Percentiles rank a stretch among this genome's conserved stretches.
phyloP scores from a whole-genome alignment of 768 basidiomycete genomes.

The Suillus cothurnatus region DNA sequence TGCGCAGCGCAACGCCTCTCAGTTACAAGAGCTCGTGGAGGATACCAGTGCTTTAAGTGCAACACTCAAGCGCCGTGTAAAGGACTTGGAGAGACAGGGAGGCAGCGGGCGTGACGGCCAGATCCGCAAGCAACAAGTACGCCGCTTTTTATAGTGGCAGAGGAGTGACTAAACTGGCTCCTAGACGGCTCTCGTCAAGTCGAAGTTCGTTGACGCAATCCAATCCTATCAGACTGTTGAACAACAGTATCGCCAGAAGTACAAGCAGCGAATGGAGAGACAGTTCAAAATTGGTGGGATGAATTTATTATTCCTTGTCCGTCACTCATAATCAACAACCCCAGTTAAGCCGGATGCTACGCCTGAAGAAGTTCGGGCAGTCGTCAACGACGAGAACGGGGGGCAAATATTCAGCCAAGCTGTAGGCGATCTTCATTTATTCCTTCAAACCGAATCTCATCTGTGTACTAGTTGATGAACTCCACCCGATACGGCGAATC shows the following conservation, averaged over 20 bases:
- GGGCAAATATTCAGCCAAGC: constrained; percentile 91
- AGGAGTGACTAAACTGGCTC: constrained; percentile 14
- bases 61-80: constrained; percentile 70
- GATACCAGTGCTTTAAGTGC: constrained; percentile 73
- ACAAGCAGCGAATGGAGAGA: constrained; percentile 81
- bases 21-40: constrained; percentile 68
- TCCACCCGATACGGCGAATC: constrained; percentile 92
- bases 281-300: constrained; percentile 82
- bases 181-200: constrained; percentile 64
- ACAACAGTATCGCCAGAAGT: constrained; percentile 73
- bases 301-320: constrained; percentile 1
- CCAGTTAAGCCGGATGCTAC: constrained; percentile 92
- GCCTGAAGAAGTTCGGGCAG: constrained; percentile 82
- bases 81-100: constrained; percentile 68
- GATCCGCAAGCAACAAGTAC: constrained; percentile 77
- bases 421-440: constrained; percentile 39
- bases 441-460: constrained; percentile 5
- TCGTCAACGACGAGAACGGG: constrained; percentile 81
- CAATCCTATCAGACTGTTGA: constrained; percentile 86
- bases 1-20: constrained; percentile 57
- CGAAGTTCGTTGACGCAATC: constrained; percentile 83
- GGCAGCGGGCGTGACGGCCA: constrained; percentile 67
- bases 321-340: neutral
- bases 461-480: constrained; percentile 68
- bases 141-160: constrained; percentile 11